Conservation (phyloP, 2,329 filamentous ascomycete genomes). For the Grosmannia penicillata region DNA sequence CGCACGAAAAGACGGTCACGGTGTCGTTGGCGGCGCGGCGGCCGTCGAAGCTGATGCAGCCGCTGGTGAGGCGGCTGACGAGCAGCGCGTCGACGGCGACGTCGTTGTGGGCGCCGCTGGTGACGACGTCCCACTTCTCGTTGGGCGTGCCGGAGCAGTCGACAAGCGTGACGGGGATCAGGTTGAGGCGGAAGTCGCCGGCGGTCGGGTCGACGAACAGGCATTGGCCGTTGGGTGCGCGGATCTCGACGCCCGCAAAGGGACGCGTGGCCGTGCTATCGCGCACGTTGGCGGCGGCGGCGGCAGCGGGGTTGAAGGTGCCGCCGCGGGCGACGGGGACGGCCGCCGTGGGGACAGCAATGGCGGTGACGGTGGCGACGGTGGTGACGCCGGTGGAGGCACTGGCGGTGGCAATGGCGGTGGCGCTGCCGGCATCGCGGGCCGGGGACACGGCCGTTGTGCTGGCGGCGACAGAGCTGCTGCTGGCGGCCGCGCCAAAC, state of each 20-base stretch:
- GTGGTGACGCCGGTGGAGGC: neutral
- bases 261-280: conserved; percentile 31
- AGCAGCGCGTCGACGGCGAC: conserved; percentile 25
- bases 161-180: conserved; percentile 32
- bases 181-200: conserved; percentile 38
- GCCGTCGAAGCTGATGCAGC: conserved; percentile 35
- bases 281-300: conserved; percentile 30
- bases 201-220: conserved; percentile 36
- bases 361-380: conserved; percentile 8
- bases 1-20: conserved; percentile 36
- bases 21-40: conserved; percentile 27
- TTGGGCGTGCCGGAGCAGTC: conserved; percentile 28
- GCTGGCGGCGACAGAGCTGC: neutral
- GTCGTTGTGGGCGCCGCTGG: conserved; percentile 32
- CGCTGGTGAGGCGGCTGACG: conserved; percentile 33
- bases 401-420: neutral
- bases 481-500: conserved; percentile 10
- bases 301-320: conserved; percentile 31
- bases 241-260: conserved; percentile 29
- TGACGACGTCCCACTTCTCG: conserved; percentile 36
- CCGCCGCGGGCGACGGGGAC: conserved; percentile 35
- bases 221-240: conserved; percentile 32
- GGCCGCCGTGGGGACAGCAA: conserved; percentile 24
- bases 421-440: neutral
- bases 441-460: too few relatives aligned